Conservation (phyloP, 106 monocot species). For the Acorus gramineus region DNA sequence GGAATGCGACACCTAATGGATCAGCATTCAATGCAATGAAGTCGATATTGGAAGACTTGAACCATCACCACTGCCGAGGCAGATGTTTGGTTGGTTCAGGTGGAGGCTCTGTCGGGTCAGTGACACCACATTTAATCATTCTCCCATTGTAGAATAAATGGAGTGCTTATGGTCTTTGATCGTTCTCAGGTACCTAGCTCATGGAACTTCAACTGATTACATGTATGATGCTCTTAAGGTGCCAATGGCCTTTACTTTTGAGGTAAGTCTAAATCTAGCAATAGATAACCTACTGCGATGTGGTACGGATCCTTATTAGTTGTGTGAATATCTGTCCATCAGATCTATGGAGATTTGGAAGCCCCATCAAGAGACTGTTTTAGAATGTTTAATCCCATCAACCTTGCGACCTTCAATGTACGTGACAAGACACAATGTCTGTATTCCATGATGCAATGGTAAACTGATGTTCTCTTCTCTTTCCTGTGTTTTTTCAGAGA, state of each 20-base stretch:
- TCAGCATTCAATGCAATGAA: constrained; percentile 34
- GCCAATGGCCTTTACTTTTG: constrained; percentile 87
- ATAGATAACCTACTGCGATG: neutral
- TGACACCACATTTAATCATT: constrained; percentile 1
- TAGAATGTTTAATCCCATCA: constrained; percentile 92
- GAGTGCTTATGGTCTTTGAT: neutral
- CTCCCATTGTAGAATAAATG: neutral
- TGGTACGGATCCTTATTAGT: neutral
- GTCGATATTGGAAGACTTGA: constrained; percentile 64
- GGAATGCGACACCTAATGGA: constrained; percentile 71
- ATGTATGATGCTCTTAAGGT: constrained; percentile 79
- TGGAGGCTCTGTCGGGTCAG: constrained; percentile 90
- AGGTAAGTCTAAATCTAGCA: constrained; percentile 36
- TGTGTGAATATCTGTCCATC: neutral
- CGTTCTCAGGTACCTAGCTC: constrained; percentile 79
- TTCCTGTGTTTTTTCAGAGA: constrained; percentile 27
- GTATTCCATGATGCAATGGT: neutral
- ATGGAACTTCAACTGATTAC: constrained; percentile 96
- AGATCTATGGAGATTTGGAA: constrained; percentile 81
- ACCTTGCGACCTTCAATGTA: constrained; percentile 61
- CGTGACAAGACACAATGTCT: neutral
- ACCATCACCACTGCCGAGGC: constrained; percentile 53
- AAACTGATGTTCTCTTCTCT: neutral
- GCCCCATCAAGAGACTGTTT: constrained; percentile 79
- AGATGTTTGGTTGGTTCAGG: constrained; percentile 84